These are phyloP conservation scores for Geoglossum cookeanum DNA, from an alignment of 2,329 filamentous ascomycete genomes.

Conservation along the genomic window DNA sequence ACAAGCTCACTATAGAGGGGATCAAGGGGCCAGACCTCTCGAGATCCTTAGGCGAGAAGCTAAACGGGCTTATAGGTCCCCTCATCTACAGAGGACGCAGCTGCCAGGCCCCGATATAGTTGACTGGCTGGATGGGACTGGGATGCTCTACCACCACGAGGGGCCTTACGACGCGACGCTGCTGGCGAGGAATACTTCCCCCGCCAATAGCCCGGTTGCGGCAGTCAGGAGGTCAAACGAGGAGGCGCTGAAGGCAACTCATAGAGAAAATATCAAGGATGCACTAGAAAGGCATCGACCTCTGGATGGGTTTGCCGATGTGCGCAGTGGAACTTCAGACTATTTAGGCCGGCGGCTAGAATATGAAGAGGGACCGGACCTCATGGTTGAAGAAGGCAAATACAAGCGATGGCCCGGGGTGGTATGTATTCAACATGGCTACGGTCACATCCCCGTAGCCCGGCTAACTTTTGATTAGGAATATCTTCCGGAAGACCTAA, in stretches of 20 bases:
- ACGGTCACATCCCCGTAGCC: background rate
- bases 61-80: constrained; percentile 44
- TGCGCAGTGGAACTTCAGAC: constrained; percentile 57
- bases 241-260: constrained; percentile 65
- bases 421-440: constrained; percentile 31
- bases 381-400: constrained; percentile 58
- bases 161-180: constrained; percentile 78
- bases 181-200: constrained; percentile 49
- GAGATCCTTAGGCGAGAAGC: constrained; percentile 44
- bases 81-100: constrained; percentile 45
- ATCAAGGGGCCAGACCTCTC: constrained; percentile 45
- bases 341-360: constrained; percentile 48
- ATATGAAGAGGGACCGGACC: constrained; percentile 72
- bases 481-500: constrained; percentile 59
- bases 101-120: constrained; percentile 57
- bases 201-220: constrained; percentile 48
- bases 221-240: constrained; percentile 55
- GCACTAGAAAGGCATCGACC: constrained; percentile 55
- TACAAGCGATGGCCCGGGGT: constrained; percentile 59
- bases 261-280: constrained; percentile 57
- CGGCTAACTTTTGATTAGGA: constrained; percentile 16
- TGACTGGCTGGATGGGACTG: constrained; percentile 54
- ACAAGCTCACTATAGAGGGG: constrained; percentile 40
- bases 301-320: constrained; percentile 56
- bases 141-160: constrained; percentile 64